Conservation (phyloP, 108 stramenopile species). For the Schizochytrium sp. region DNA sequence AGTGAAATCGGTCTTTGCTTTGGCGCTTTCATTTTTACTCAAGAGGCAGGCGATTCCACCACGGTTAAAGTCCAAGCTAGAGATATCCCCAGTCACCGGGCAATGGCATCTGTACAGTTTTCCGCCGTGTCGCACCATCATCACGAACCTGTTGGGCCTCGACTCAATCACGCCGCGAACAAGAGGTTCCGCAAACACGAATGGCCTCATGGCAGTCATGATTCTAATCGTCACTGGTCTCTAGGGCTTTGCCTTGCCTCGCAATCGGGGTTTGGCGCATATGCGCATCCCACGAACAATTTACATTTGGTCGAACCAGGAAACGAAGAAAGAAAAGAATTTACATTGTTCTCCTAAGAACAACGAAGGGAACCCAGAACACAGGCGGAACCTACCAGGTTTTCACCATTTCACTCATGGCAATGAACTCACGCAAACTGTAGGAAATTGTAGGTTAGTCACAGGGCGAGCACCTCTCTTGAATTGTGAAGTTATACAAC, state of each 20-base stretch:
- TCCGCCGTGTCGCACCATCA: background rate
- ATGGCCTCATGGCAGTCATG: background rate
- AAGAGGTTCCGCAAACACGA: slow-evolving; percentile 7
- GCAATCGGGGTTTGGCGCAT: too few species aligned
- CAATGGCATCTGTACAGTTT: slow-evolving; percentile 28
- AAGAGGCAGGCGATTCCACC: slow-evolving; percentile 17
- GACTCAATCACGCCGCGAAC: slow-evolving; percentile 13
- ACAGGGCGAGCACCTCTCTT: too few species aligned
- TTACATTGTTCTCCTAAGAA: too few species aligned
- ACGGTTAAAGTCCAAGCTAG: slow-evolving; percentile 7
- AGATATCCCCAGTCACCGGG: slow-evolving; percentile 42
- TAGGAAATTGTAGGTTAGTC: too few species aligned
- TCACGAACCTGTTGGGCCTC: slow-evolving; percentile 49
- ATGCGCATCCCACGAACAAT: too few species aligned
- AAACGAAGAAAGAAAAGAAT: too few species aligned
- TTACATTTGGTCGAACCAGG: too few species aligned
- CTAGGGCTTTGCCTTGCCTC: background rate
- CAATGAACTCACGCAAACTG: too few species aligned
- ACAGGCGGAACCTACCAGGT: too few species aligned
- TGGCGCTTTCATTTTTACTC: background rate
- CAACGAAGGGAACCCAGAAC: too few species aligned
- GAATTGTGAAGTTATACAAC: too few species aligned
- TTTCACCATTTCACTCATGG: too few species aligned
- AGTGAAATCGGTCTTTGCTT: slow-evolving; percentile 37
- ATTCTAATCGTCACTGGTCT: background rate